Conservation (phyloP, 257 asterid genomes). For the Leonotis leonurus region DNA sequence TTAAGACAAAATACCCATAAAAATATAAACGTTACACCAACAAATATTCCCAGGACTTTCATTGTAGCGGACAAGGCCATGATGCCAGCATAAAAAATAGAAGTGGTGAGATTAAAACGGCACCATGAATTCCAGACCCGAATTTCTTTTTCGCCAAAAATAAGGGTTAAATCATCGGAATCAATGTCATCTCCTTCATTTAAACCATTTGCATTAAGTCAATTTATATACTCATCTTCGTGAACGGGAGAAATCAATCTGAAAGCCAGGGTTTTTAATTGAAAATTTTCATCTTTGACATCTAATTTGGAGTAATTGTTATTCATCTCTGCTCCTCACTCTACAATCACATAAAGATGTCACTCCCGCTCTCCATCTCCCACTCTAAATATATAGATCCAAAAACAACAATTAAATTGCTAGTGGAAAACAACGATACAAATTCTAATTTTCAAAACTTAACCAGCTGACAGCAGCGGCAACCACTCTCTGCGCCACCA, state of each 20-base stretch:
- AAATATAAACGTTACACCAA: constrained; percentile 60
- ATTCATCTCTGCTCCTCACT: constrained; percentile 36
- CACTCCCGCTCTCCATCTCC: not conserved
- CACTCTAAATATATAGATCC: not conserved
- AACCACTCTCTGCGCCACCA: no score
- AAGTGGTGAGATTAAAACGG: constrained; percentile 89
- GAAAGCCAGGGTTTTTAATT: constrained; percentile 30
- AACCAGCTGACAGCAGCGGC: no score
- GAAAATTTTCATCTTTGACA: constrained; percentile 38
- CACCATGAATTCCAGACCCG: constrained; percentile 70
- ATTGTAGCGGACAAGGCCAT: constrained; percentile 97
- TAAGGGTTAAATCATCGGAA: constrained; percentile 65
- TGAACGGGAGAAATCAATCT: constrained; percentile 31
- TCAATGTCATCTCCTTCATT: constrained; percentile 49
- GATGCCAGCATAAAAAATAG: constrained; percentile 89
- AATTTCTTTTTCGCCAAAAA: constrained; percentile 56
- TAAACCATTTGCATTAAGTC: constrained; percentile 23
- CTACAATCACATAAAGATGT: not conserved
- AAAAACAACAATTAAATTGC: not conserved
- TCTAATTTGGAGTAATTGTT: constrained; percentile 55
- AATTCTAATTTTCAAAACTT: no score
- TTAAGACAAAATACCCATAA: constrained; percentile 77
- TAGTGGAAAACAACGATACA: not conserved
- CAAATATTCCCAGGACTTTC: constrained; percentile 73
- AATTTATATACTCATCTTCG: constrained; percentile 32